Conservation (phyloP, 345 rosid genomes). For the Hibiscus tridactylites region DNA sequence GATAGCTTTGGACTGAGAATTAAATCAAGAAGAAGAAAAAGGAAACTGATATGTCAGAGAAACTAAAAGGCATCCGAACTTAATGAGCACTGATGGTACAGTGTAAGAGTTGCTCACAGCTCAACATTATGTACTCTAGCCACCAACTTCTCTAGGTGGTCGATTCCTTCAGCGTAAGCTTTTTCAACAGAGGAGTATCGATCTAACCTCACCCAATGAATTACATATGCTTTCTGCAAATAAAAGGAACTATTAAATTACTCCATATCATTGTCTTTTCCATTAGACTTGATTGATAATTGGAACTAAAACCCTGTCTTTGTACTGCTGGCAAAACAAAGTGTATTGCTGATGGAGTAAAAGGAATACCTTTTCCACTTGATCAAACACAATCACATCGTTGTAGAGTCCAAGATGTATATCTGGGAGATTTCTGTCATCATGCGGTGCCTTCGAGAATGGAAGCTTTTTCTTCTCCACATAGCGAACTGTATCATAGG, state of each 20-base stretch:
- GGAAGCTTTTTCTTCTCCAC: conserved; percentile 72
- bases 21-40: conserved; percentile 14
- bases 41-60: neutral
- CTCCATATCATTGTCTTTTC: neutral
- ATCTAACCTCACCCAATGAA: conserved; percentile 57
- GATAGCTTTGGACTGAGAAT: conserved; percentile 44
- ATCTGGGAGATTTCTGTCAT: conserved; percentile 83
- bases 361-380: conserved; percentile 65
- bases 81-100: neutral
- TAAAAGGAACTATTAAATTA: neutral
- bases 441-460: conserved; percentile 61
- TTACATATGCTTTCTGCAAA: conserved; percentile 41
- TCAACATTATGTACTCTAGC: conserved; percentile 32
- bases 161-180: conserved; percentile 46
- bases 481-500: conserved; percentile 81
- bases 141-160: conserved; percentile 34
- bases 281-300: neutral
- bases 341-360: neutral
- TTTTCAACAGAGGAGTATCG: conserved; percentile 34
- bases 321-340: neutral
- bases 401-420: conserved; percentile 81
- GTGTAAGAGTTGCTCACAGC: conserved; percentile 27
- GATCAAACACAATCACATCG: conserved; percentile 77
- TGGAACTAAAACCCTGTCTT: neutral
- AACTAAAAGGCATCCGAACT: neutral